Percentiles rank a stretch among this genome's conserved stretches.
Evolutionary conservation across 371 early-diverging fungal genomes (phyloP).

Genomic region (Choanephora cucurbitarum): DNA sequence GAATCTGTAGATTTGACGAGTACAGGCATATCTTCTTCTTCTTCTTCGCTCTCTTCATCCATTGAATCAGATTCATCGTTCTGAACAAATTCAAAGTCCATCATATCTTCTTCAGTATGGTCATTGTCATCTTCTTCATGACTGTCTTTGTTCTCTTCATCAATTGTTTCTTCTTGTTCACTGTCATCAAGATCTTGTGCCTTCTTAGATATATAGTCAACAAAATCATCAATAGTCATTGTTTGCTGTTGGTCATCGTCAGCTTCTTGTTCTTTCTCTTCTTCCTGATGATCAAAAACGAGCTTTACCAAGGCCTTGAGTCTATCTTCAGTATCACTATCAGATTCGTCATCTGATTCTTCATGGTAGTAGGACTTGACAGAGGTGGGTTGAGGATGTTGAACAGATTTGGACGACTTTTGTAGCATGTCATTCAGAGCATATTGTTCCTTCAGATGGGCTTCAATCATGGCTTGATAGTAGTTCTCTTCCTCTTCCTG

Average conservation of each 20-base stretch:
- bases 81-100: background rate
- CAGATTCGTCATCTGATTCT: constrained; percentile 3
- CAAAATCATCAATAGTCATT: constrained; percentile 5
- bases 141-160: constrained; percentile 5
- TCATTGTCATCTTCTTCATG: constrained; percentile 4
- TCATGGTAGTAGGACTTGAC: constrained; percentile 4
- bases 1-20: constrained; percentile 4
- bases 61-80: background rate
- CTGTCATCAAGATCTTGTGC: constrained; percentile 4
- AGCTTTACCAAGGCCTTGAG: constrained; percentile 8
- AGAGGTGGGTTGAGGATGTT: background rate
- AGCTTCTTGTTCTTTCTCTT: constrained; percentile 3
- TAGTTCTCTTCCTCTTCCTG: constrained; percentile 1
- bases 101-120: constrained; percentile 1
- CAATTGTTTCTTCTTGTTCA: background rate
- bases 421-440: background rate
- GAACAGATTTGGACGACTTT: background rate
- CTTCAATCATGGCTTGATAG: constrained; percentile 4
- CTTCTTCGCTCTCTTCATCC: background rate
- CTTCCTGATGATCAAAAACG: constrained; percentile 13
- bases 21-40: constrained; percentile 2
- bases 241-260: constrained; percentile 2
- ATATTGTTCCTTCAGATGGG: constrained; percentile 7
- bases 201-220: constrained; percentile 3
- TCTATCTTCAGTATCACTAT: constrained; percentile 12